Base-by-base conservation (phyloP, 164 flowering plant genomes). In the Protea cynaroides region DNA sequence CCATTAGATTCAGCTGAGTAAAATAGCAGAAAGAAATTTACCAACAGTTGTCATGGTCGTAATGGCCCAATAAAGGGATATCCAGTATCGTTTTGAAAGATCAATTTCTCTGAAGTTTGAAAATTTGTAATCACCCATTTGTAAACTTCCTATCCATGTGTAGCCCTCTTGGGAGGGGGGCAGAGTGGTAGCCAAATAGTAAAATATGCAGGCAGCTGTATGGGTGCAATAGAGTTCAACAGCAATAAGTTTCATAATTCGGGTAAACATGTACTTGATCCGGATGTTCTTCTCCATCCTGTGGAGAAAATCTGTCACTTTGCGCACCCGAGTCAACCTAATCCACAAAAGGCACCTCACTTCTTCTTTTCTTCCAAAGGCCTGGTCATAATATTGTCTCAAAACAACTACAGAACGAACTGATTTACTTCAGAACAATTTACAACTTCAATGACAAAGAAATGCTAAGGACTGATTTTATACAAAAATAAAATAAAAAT, bases 21-120 rank as follows among this genome's bases (percentile, higher is more conserved):
- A 29, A 29, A 29, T 4, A 65, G 22, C 62, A 56, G 59, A 21
- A 58, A 56, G 51, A 44, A 72, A 69, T 70, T 80, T 71, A 89
- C 96, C 96, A 58, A 89, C 92, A 59, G 96, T 85, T 38, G 89
- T 86, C 96, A 89, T 89, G 58, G 96, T 86, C 25, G 85, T 84
- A 71, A 89, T 81, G 67, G 96, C 84, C 66, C 87, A 89, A 69
- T 89, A 89, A 22, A 89, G 73, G 4, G 96, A 89, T 59, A 84
- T 81, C 24, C 78, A 57, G 53, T 87, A 89, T 3, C 90, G 83
- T 71, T 66, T 82, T 83, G 79, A 74, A 34, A 89, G 65, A 75
- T 85, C 86, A 61, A 89, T 80, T 1, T 87, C 87, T 81, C 89
- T 78, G 77, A 89, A 89, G 65, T 78, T 58, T n/a, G 80, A 67